Evolutionary conservation across 768 basidiomycete genomes (phyloP).

Genomic region (Boletus patriciae): DNA sequence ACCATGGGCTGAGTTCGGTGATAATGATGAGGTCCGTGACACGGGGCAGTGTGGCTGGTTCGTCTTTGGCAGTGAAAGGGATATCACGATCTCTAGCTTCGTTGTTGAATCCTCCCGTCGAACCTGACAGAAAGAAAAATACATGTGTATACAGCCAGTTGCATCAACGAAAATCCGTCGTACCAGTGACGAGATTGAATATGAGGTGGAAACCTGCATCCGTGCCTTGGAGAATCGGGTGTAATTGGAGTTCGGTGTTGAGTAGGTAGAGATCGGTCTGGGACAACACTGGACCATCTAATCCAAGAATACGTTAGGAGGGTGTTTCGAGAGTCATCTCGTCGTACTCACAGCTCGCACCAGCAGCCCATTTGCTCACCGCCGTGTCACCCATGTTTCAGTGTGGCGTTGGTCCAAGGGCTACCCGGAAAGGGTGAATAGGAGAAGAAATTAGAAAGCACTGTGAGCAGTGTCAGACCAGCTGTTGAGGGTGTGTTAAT

Average conservation of each 20-base stretch:
- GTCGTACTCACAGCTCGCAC: conserved; percentile 35
- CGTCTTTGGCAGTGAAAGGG: conserved; percentile 52
- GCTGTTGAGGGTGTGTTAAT: not conserved
- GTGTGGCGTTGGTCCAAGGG: conserved; percentile 1
- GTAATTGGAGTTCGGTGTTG: conserved; percentile 62
- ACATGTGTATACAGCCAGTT: not conserved
- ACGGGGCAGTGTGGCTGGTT: conserved; percentile 70
- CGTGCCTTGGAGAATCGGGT: conserved; percentile 66
- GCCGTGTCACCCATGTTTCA: conserved; percentile 28
- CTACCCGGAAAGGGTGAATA: not conserved
- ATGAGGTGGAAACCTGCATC: conserved; percentile 56
- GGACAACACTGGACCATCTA: conserved; percentile 77
- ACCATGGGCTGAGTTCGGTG: conserved; percentile 71
- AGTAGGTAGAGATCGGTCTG: conserved; percentile 84
- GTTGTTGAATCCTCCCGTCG: conserved; percentile 60
- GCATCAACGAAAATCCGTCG: conserved; percentile 2
- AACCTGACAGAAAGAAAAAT: conserved; percentile 38
- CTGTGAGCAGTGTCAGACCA: not conserved
- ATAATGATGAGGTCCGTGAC: conserved; percentile 59
- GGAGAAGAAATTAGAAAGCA: not conserved
- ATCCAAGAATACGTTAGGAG: not conserved
- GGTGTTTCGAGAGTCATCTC: not conserved
- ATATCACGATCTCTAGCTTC: conserved; percentile 60
- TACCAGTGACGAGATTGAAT: conserved; percentile 72
- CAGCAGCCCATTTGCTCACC: conserved; percentile 37